Evolutionary conservation across 2,329 filamentous ascomycete species (phyloP), one percentile per base, ranked within the genome.

Genomic region (Alternaria sp.): DNA sequence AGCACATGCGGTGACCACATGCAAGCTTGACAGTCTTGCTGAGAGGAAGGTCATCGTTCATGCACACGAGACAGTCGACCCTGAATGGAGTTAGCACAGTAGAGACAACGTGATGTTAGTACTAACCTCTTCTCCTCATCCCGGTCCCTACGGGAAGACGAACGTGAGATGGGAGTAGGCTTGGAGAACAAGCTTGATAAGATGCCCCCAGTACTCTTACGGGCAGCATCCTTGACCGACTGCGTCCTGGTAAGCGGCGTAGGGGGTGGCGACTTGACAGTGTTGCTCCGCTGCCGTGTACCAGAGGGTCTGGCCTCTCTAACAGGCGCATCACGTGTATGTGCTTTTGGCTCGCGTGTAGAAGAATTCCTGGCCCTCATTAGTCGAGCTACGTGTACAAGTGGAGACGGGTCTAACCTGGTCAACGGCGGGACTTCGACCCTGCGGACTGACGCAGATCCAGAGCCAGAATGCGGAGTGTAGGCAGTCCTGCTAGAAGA

Each of bases 1-100:
- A 85, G 78, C 93, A 97, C 90, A 94, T 93, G 63, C 88, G 87
- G 78, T 97, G 93, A 3, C 88, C 88, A 75, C 93, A 97, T 67
- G 87, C 86, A 36, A 97, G 85, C 75, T 89, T 91, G 38, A 89
- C 89, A 34, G 90, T 86, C 76, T 87, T 89, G 60, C 83, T 83
- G 10, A 85, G 73, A 1, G 89, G 87, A 3, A 91, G 80, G 63
- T 92, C 89, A 64, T 92, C 89, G 40, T 83, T 84, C 73, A 89
- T 81, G 74, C 93, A 97, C 25, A 86, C 87, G 49, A 93, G 81
- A 70, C 93, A 97, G 71, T 90, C 86, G 45, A 90, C 85, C 60
- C 89, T 93, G 68, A 8, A 8, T 27, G 12, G 14, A 43, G 32
- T 50, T 50, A 50, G 20, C 45, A 74, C 67, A 73, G 67, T 40